Evolutionary conservation across 768 basidiomycete species (phyloP), one percentile per base, ranked within the genome.

Genomic region (Postia placenta): DNA sequence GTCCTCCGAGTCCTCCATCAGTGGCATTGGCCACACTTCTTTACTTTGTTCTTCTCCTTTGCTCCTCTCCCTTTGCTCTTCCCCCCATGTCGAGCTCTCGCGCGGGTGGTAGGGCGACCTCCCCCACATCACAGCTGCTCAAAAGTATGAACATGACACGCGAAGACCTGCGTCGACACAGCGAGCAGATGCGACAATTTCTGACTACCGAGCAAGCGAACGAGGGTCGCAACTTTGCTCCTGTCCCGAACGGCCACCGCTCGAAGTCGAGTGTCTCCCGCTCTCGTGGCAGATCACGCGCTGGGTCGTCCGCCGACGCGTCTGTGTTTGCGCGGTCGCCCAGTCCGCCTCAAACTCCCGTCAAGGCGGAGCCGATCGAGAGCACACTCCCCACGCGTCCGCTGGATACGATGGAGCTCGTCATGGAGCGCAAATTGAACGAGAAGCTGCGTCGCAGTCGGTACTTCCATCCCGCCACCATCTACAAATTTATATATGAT

Each of bases 131-230:
- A 26, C 79, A 81, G 56, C 76, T 90, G 20, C 69, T 90, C 28
- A 72, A 78, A 57, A 79, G 80, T 15, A 74, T 90, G 36, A 86
- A 87, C 45, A 74, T 90, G 60, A 87, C 88, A 56, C 78, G 85
- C 65, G 81, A 86, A 59, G 87, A 89, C 67, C 70, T 90, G 49
- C 63, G 72, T 57, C 74, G 78, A 61, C 84, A 79, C 61, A 87
- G 82, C 59, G 76, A 83, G 68, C 78, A 87, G 64, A 89, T 90
- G 87, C 83, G 86, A 45, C 80, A 80, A 57, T 88, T 87, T 70
- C 73, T 87, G 56, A 82, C 78, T 27, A 67, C 79, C 25, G 75
- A 81, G 60, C 69, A 70, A 58, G 61, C 68, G 45, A 62, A 64
- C 48, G 64, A 39, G 17, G 17, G 38, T 17, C 38, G 38, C 38